Evolutionary conservation across 257 asterid genomes (phyloP).

Genomic region (Rhazya stricta): DNA sequence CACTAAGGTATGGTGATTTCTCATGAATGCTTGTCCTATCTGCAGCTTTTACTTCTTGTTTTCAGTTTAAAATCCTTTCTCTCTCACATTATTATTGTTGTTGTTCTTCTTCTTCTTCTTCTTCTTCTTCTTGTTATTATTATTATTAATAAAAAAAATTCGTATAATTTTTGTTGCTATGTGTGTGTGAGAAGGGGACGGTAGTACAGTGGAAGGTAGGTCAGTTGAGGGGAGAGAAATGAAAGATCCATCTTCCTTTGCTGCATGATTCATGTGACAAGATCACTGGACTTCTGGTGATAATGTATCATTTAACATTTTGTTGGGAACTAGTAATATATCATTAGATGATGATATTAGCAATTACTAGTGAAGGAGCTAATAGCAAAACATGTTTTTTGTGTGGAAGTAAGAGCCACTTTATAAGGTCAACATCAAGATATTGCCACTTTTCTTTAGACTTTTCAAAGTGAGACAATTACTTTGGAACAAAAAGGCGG

Average conservation of each 20-base stretch:
- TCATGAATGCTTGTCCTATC: neutral
- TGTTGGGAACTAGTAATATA: neutral
- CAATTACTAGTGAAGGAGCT: neutral
- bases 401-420: neutral
- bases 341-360: neutral
- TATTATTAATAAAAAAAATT: neutral
- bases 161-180: neutral
- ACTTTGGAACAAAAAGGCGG: neutral
- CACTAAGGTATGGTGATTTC: constrained; percentile 40
- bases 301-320: neutral
- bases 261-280: neutral
- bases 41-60: neutral
- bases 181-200: neutral
- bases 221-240: too few species aligned
- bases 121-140: neutral
- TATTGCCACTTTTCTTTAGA: neutral
- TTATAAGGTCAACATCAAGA: neutral
- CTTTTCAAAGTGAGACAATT: neutral
- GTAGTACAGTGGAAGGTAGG: too few species aligned
- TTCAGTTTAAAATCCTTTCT: neutral
- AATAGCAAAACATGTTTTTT: neutral
- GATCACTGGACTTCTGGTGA: neutral
- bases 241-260: neutral
- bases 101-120: too few species aligned
- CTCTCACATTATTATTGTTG: too few species aligned